Evolutionary conservation across 2,329 filamentous ascomycete species (phyloP).

Genomic region (Clonostachys rosea): DNA sequence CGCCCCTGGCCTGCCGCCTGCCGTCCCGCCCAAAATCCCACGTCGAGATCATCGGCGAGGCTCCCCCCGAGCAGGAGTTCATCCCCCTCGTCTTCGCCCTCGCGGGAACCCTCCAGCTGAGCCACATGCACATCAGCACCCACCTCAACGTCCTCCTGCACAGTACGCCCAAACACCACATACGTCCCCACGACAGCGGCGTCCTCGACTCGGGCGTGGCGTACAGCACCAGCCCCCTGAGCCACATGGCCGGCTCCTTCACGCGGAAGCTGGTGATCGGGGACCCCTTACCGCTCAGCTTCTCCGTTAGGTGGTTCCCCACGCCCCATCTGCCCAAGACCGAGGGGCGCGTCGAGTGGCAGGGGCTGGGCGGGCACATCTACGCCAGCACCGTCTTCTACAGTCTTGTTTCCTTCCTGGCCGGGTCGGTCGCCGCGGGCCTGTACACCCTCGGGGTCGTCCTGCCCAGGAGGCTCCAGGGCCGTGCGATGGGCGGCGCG

Average conservation of each 20-base stretch:
- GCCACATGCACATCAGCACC: conserved; percentile 86
- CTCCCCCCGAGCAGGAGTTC: conserved; percentile 51
- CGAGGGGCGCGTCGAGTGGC: conserved; percentile 62
- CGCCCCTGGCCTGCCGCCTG: conserved; percentile 85
- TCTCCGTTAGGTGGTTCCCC: conserved; percentile 85
- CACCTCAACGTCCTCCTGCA: conserved; percentile 88
- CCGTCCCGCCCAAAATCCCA: conserved; percentile 66
- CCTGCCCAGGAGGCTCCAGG: conserved; percentile 47
- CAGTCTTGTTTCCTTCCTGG: conserved; percentile 52
- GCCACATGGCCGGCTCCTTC: conserved; percentile 48
- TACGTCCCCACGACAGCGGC: conserved; percentile 62
- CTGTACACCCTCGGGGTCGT: conserved; percentile 59
- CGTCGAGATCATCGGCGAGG: conserved; percentile 49
- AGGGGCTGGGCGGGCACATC: conserved; percentile 59
- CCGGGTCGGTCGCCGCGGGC: conserved; percentile 46
- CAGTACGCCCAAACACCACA: conserved; percentile 56
- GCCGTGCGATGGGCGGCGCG: conserved; percentile 47
- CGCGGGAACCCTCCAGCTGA: conserved; percentile 81
- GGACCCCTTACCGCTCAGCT: conserved; percentile 72
- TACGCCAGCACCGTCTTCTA: conserved; percentile 62
- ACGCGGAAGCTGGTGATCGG: conserved; percentile 76
- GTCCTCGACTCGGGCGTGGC: conserved; percentile 84
- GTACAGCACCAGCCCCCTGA: conserved; percentile 74
- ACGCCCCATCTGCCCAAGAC: conserved; percentile 64
- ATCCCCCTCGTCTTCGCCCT: conserved; percentile 86